Conservation (phyloP, 148 eudicot genomes). For the Silene conica region DNA sequence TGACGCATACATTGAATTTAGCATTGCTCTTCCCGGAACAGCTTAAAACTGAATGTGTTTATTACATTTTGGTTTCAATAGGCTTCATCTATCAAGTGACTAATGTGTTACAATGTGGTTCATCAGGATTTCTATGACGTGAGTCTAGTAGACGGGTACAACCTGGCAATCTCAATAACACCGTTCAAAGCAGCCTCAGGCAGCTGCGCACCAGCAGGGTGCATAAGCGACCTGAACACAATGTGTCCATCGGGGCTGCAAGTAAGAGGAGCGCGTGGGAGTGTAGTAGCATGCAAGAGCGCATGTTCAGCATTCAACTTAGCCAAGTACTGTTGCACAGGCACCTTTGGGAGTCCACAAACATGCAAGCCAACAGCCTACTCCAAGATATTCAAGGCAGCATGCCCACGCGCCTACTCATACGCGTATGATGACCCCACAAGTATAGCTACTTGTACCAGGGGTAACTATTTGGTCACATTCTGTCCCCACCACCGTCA, state of each 20-base stretch:
- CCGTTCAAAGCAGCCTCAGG: constrained; percentile 60
- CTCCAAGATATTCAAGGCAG: constrained; percentile 83
- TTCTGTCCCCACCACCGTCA: constrained; percentile 70
- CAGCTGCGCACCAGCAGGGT: constrained; percentile 69
- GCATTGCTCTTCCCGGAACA: not conserved
- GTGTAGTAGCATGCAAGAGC: constrained; percentile 84
- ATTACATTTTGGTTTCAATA: not conserved
- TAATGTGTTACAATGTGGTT: not conserved
- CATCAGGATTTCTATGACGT: constrained; percentile 81
- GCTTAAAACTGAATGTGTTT: not conserved
- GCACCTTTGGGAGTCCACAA: constrained; percentile 68
- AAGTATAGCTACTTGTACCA: constrained; percentile 80
- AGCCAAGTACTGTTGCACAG: constrained; percentile 89
- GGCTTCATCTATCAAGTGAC: not conserved
- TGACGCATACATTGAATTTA: not conserved
- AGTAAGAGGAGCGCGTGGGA: constrained; percentile 51
- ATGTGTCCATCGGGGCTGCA: constrained; percentile 92
- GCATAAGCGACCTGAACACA: constrained; percentile 74
- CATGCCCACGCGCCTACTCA: constrained; percentile 90
- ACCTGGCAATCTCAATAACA: constrained; percentile 64
- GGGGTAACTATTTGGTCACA: constrained; percentile 71
- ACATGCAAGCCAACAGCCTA: constrained; percentile 91
- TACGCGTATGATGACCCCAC: constrained; percentile 99
- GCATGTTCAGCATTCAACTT: constrained; percentile 91
- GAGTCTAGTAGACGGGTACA: constrained; percentile 91